Conservation (phyloP, 2,329 filamentous ascomycete genomes). For the Ceratocystis destructans region DNA sequence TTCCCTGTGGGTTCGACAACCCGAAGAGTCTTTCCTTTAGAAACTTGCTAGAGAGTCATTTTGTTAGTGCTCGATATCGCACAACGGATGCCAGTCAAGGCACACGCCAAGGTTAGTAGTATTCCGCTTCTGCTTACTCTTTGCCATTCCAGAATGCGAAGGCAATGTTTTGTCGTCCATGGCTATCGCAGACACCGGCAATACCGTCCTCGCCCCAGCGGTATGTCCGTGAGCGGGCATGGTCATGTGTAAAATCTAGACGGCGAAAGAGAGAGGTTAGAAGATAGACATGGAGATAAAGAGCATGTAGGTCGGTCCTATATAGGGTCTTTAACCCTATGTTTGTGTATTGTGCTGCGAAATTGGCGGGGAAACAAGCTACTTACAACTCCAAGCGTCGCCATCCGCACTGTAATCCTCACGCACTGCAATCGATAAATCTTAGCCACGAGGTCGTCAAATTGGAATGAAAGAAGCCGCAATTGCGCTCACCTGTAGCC, state of each 20-base stretch:
- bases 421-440: constrained; percentile 43
- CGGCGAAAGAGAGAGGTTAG: background rate
- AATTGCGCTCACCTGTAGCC: constrained; percentile 58
- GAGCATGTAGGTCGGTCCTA: background rate
- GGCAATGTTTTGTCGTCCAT: constrained; percentile 80
- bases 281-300: background rate
- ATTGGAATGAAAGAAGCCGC: background rate
- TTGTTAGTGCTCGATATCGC: background rate
- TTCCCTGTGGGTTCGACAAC: constrained; percentile 88
- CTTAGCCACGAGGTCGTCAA: constrained; percentile 20
- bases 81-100: background rate
- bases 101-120: no score
- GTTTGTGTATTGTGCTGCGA: background rate
- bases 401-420: constrained; percentile 86
- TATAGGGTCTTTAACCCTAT: constrained; percentile 23
- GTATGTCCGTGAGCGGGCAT: constrained; percentile 76
- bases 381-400: constrained; percentile 90
- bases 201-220: constrained; percentile 97
- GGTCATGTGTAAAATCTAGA: constrained; percentile 82
- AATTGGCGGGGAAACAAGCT: constrained; percentile 6
- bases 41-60: constrained; percentile 50
- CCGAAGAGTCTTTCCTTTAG: constrained; percentile 92
- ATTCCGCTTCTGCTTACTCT: constrained; percentile 44
- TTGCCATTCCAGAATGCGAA: constrained; percentile 98
- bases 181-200: constrained; percentile 81